Evolutionary conservation across 345 rosid genomes (phyloP).

Genomic region (Ceriops tagal): DNA sequence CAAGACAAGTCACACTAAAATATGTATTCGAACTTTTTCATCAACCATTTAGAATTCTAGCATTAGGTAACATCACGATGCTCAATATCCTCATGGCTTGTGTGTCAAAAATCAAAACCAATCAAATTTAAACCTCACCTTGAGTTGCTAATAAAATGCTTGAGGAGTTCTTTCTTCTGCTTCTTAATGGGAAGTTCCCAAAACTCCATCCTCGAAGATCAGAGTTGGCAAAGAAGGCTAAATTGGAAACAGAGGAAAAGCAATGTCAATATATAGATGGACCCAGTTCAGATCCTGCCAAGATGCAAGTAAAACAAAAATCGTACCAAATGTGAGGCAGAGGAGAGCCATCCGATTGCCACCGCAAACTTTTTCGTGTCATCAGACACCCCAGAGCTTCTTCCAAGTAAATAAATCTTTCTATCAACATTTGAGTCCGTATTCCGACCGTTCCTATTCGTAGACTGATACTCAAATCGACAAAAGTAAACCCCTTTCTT

Average conservation of each 20-base stretch:
- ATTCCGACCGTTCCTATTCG: slow-evolving; percentile 6
- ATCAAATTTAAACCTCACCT: slow-evolving; percentile 24
- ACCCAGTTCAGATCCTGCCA: background rate
- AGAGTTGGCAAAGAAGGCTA: slow-evolving; percentile 27
- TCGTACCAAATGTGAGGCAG: slow-evolving; percentile 45
- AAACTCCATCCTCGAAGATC: slow-evolving; percentile 32
- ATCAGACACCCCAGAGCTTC: slow-evolving; percentile 13
- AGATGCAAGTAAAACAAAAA: background rate
- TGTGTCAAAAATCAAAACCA: too few relatives aligned
- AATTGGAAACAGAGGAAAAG: slow-evolving; percentile 1
- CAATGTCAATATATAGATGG: background rate
- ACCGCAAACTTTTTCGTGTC: slow-evolving; percentile 14
- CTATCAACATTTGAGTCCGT: slow-evolving; percentile 11
- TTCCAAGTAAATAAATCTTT: slow-evolving; percentile 17
- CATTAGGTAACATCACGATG: background rate
- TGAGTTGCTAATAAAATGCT: slow-evolving; percentile 39
- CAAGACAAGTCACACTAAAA: slow-evolving; percentile 9
- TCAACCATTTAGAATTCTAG: background rate
- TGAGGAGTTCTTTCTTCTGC: slow-evolving; percentile 45
- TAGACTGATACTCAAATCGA: slow-evolving; percentile 17
- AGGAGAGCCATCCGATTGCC: slow-evolving; percentile 18
- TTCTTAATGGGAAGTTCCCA: slow-evolving; percentile 38
- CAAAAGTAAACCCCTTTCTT: slow-evolving; percentile 20
- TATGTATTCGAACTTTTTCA: background rate
- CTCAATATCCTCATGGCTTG: slow-evolving; percentile 1